Percentiles rank a stretch among this genome's conserved stretches.
These are phyloP conservation scores for Vitellaria paradoxa DNA, from an alignment of 179 eudicot genomes.

Conservation along the genomic window DNA sequence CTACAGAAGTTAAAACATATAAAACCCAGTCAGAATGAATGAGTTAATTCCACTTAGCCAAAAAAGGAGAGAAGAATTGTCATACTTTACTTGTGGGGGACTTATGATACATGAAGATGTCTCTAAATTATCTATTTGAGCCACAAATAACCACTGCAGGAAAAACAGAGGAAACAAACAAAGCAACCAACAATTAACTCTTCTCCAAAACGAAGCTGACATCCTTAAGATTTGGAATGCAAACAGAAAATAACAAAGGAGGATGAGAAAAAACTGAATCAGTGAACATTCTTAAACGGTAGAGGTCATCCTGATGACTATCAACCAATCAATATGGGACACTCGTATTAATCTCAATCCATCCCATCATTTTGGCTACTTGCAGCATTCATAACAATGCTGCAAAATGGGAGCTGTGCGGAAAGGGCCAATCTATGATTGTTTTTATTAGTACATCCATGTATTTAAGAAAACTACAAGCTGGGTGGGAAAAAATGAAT, in stretches of 20 bases:
- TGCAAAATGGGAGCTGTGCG: too few relatives aligned
- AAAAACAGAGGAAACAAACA: constrained; percentile 11
- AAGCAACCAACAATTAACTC: not conserved
- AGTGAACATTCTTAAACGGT: not conserved
- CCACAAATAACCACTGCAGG: constrained; percentile 72
- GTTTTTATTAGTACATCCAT: too few relatives aligned
- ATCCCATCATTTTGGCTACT: too few relatives aligned
- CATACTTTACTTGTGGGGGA: constrained; percentile 82
- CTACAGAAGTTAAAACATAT: constrained; percentile 41
- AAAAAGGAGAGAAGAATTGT: constrained; percentile 8
- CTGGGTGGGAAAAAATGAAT: too few relatives aligned
- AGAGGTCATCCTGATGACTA: not conserved
- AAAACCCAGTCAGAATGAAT: constrained; percentile 12
- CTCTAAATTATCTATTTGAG: constrained; percentile 69
- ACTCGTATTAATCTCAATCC: too few relatives aligned
- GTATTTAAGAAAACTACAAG: too few relatives aligned
- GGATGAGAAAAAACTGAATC: not conserved
- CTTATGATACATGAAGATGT: constrained; percentile 72
- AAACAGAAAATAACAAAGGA: not conserved
- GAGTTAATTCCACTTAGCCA: not conserved
- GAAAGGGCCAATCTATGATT: too few relatives aligned
- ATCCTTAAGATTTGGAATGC: not conserved
- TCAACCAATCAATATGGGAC: too few relatives aligned
- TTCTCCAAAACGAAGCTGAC: not conserved
- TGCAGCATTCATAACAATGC: too few relatives aligned